Conservation (phyloP, 305 asterid genomes). For the Andrographis paniculata region DNA sequence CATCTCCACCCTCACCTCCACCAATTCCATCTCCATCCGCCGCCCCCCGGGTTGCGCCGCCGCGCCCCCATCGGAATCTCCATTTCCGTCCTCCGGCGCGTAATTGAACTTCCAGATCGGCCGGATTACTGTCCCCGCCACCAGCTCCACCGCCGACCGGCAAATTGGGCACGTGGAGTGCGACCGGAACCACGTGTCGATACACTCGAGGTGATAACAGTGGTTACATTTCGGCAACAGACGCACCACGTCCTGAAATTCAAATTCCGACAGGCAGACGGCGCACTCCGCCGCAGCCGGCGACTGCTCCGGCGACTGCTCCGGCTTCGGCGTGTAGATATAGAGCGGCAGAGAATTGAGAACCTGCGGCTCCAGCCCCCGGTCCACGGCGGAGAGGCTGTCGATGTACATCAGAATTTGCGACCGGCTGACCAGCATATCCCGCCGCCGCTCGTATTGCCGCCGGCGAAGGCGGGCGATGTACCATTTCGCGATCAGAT, state of each 20-base stretch:
- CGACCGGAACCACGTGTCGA: conserved; percentile 75
- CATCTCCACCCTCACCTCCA: conserved; percentile 47
- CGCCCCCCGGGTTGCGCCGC: conserved; percentile 21
- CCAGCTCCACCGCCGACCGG: conserved; percentile 63
- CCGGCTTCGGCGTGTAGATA: too few species aligned
- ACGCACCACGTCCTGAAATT: conserved; percentile 51
- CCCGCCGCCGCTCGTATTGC: conserved; percentile 43
- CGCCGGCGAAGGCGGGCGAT: conserved; percentile 48
- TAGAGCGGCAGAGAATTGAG: conserved; percentile 60
- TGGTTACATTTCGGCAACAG: conserved; percentile 60
- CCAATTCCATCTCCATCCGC: conserved; percentile 29
- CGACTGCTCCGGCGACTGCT: too few species aligned
- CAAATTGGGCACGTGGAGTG: conserved; percentile 87
- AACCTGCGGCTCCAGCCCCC: conserved; percentile 59
- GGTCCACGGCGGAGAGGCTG: conserved; percentile 19
- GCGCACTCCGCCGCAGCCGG: too few species aligned
- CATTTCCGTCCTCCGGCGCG: conserved; percentile 10
- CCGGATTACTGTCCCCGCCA: conserved; percentile 13
- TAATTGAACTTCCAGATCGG: conserved; percentile 14
- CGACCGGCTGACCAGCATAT: conserved; percentile 23
- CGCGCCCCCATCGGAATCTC: conserved; percentile 11
- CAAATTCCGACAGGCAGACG: too few species aligned
- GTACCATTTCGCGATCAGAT: conserved; percentile 58
- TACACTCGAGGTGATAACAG: conserved; percentile 57
- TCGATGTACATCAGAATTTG: conserved; percentile 50